Conservation (phyloP, 139 green algal genomes). For the Limnomonas spitsbergensis region DNA sequence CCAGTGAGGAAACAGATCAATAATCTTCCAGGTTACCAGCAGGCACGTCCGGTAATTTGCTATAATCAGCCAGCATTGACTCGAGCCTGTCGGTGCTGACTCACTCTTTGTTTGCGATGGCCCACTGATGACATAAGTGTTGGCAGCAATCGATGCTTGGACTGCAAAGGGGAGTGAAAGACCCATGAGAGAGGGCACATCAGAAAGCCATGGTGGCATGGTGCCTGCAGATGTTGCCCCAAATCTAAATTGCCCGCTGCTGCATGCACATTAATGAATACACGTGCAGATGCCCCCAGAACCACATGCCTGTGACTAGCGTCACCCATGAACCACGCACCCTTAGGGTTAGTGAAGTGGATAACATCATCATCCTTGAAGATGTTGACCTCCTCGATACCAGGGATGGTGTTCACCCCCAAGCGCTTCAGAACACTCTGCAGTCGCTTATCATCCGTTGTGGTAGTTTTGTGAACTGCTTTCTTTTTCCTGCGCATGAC, state of each 20-base stretch:
- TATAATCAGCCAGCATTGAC: too few species aligned
- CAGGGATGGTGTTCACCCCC: slow-evolving; percentile 98
- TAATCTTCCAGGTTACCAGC: too few species aligned
- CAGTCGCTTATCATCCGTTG: slow-evolving; percentile 96
- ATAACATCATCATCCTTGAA: slow-evolving; percentile 90
- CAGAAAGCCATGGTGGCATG: slow-evolving; percentile 1
- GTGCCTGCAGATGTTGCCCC: too few species aligned
- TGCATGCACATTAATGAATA: too few species aligned
- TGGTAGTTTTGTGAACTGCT: slow-evolving; percentile 92
- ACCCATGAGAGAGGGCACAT: neutral
- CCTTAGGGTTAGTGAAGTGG: slow-evolving; percentile 96
- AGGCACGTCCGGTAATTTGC: too few species aligned
- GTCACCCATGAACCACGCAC: too few species aligned
- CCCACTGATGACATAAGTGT: slow-evolving; percentile 98
- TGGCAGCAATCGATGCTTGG: slow-evolving; percentile 96
- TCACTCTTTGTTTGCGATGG: slow-evolving; percentile 64
- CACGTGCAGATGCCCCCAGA: too few species aligned
- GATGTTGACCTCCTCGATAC: slow-evolving; percentile 99
- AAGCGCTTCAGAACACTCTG: slow-evolving; percentile 95
- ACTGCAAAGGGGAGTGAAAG: slow-evolving; percentile 61
- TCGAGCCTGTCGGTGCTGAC: too few species aligned
- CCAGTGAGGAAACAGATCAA: neutral
- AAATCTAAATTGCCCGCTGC: too few species aligned
- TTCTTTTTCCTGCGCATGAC: slow-evolving; percentile 92
- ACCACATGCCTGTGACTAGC: too few species aligned